Evolutionary conservation across 257 asterid species (phyloP).

Genomic region (Echium plantagineum): DNA sequence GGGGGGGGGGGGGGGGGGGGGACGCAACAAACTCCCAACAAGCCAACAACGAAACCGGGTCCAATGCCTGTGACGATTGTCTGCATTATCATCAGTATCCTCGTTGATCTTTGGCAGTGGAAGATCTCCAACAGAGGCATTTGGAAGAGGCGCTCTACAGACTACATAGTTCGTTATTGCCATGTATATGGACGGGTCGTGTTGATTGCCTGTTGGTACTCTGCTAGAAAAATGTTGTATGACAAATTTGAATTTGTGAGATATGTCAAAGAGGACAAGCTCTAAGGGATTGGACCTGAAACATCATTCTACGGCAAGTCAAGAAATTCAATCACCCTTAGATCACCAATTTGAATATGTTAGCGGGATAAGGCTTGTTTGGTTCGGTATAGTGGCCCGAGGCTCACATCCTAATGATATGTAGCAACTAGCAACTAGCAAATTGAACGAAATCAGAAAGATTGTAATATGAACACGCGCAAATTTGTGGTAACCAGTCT

Average conservation of each 20-base stretch:
- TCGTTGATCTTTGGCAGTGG: neutral
- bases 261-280: conserved; percentile 14
- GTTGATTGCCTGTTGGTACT: conserved; percentile 26
- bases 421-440: no score
- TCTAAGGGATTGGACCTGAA: conserved; percentile 19
- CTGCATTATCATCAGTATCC: neutral
- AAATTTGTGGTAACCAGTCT: no score
- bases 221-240: conserved; percentile 16
- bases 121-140: neutral
- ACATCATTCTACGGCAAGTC: conserved; percentile 23
- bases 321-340: conserved; percentile 20
- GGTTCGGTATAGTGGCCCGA: no score
- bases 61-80: neutral
- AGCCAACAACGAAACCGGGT: conserved; percentile 14
- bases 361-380: no score
- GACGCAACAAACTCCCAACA: conserved; percentile 8
- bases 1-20: no score
- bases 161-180: conserved; percentile 4
- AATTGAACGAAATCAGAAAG: no score
- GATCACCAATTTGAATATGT: conserved; percentile 15
- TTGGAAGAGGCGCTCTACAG: conserved; percentile 1
- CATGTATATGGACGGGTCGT: conserved; percentile 6
- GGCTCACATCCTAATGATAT: no score
- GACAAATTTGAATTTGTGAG: conserved; percentile 26
- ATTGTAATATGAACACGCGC: no score